Base-by-base conservation (phyloP, 2,329 filamentous ascomycete genomes). In the Cylindrodendrum hubeiense region DNA sequence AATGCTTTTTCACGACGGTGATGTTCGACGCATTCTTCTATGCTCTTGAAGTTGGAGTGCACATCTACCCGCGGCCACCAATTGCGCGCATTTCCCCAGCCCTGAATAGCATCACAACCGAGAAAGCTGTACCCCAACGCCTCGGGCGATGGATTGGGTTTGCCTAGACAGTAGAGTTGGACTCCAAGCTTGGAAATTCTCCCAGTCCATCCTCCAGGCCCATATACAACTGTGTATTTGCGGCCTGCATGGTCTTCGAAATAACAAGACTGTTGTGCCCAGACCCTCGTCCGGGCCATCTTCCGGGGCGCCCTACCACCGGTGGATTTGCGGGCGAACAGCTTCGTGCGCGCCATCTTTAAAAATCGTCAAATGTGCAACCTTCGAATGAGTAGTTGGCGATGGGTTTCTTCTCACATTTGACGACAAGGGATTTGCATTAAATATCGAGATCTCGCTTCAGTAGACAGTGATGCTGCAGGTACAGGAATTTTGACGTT, bases 161-260 rank as follows among this genome's bases (percentile, higher is more conserved):
- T 10, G 4, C 64, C 64, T 15, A 70, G 24, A 4, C 57, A 67
- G n/a, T 69, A 70, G 5, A 69, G 17, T 5, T 70, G 68, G 12
- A 69, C 61, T 26, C 68, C 39, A 12, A 70, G 68, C 7, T 70
- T 70, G 2, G 26, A 13, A 13, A 66, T 47, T 4, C n/a, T 22
- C 3, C 44, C 28, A 4, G 30, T 12, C 0, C 19, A 21, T 10
- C 49, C 49, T 1, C 5, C 33, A 3, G 5, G 21, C 4, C 4
- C 44, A 5, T 13, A 33, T 9, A 59, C 49, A 24, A 59, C 59
- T 26, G 58, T 34, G 24, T 70, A 69, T 2, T 21, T 41, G 9
- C 46, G 47, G 8, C 55, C 55, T 4, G 37, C 13, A 10, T 70
- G 59, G n/a, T 69, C 65, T 15, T 44, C 92, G 88, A 59, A 65